Evolutionary conservation across 345 rosid genomes (phyloP), one percentile per base, ranked within the genome.

Genomic region (Eucalyptus polyanthemos): DNA sequence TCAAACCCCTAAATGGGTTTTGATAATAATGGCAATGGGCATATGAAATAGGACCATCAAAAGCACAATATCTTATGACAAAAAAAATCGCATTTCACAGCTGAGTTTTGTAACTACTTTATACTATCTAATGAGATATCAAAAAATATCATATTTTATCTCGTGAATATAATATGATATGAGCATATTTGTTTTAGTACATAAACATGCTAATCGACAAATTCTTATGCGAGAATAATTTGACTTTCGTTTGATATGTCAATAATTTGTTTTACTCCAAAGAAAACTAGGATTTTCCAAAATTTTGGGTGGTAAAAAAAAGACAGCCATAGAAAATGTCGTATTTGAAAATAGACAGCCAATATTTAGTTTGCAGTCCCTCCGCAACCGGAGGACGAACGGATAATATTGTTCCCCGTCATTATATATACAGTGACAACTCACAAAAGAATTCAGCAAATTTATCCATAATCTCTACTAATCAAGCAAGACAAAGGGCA

Each of bases 301-400:
- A 31, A 69, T 53, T 19, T 53, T 1, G 0, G 56, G 56, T 24
- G 24, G 0, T 6, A 0, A 53, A 53, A 53, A 9, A 31, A 16
- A 3, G 80, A 69, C 24, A 9, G 37, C 80, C 80, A 31, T 31
- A 16, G 80, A 25, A 65, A 31, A 69, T 15, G 10, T 53, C 24
- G 0, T 8, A 15, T 9, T 67, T 31, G 40, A 31, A 67, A 67
- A 67, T 31, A 67, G 80, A 37, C 40, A 69, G 37, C 14, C n/a
- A 31, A 27, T 11, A 11, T 27, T 58, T 58, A 58, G 67, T 11
- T 25, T 25, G 29, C n/a, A 4, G 13, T 58, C 6, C 29, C 14
- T 58, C n/a, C 1, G 27, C 4, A 25, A 58, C 25, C 67, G 8
- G 67, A 58, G 29, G 14, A 58, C 67, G 25, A 22, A 7, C 27